Conservation (phyloP, 495 filamentous ascomycete genomes). For the Pyrenula massariospora region DNA sequence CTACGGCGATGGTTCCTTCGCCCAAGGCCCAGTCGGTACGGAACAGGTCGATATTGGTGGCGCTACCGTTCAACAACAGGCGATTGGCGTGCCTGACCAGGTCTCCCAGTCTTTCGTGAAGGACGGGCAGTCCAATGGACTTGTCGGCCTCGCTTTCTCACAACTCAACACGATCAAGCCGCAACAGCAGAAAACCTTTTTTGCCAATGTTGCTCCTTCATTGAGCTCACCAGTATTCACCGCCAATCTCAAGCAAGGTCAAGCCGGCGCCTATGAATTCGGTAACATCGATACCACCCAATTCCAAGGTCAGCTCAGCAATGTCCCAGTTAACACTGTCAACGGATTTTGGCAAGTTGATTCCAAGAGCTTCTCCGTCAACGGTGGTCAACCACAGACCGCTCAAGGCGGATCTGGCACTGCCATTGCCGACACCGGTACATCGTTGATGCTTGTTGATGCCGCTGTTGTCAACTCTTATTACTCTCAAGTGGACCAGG, state of each 20-base stretch:
- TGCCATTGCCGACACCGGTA: conserved; percentile 63
- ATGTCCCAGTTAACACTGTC: conserved; percentile 48
- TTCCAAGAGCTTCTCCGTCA: conserved; percentile 44
- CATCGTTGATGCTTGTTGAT: conserved; percentile 59
- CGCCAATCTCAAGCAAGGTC: conserved; percentile 50
- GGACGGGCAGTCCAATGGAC: conserved; percentile 53
- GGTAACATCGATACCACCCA: conserved; percentile 55
- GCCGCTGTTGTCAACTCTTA: conserved; percentile 46
- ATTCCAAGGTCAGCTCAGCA: conserved; percentile 52
- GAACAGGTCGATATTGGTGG: conserved; percentile 69
- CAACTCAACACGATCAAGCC: conserved; percentile 63
- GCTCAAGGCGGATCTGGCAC: conserved; percentile 26
- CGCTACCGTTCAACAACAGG: conserved; percentile 51
- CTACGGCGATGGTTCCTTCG: conserved; percentile 65
- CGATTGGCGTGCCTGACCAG: conserved; percentile 55
- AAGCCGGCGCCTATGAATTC: conserved; percentile 64
- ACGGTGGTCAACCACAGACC: conserved; percentile 17
- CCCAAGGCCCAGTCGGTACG: conserved; percentile 53
- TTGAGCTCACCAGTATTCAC: conserved; percentile 64
- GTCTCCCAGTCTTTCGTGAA: conserved; percentile 54
- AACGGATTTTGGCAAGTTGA: conserved; percentile 69
- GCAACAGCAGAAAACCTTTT: conserved; percentile 62
- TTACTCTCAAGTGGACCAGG: conserved; percentile 49
- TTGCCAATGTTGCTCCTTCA: conserved; percentile 55
- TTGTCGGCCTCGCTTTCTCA: conserved; percentile 68